A percentile compares a stretch with the other conserved stretches of the same genome.
These are phyloP conservation scores for Geosmithia putterillii DNA, from an alignment of 2,329 filamentous ascomycete species.

Conservation along the genomic window DNA sequence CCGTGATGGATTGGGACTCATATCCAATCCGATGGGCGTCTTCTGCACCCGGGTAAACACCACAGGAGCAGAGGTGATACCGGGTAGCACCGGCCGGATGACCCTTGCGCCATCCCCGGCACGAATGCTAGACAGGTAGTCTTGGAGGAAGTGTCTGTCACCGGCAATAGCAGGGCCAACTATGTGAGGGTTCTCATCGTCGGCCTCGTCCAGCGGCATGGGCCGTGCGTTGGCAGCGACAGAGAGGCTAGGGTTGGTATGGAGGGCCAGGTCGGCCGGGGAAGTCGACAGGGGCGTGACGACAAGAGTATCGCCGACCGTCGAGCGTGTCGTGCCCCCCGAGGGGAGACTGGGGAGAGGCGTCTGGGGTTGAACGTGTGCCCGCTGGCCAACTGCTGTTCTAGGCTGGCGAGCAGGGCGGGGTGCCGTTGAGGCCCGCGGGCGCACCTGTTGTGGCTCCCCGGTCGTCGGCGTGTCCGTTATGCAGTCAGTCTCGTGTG, in stretches of 20 bases:
- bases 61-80: slow-evolving; percentile 22
- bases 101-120: slow-evolving; percentile 11
- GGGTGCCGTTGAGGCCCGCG: slow-evolving; percentile 2
- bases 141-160: slow-evolving; percentile 48
- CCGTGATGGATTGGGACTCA: slow-evolving; percentile 23
- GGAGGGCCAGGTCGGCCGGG: background rate
- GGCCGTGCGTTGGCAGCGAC: slow-evolving; percentile 9
- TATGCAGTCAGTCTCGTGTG: slow-evolving; percentile 43
- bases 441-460: slow-evolving; percentile 7
- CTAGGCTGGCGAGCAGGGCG: background rate
- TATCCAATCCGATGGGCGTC: slow-evolving; percentile 27
- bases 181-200: slow-evolving; percentile 35
- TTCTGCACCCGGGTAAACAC: slow-evolving; percentile 33
- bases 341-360: background rate
- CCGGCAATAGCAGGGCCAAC: slow-evolving; percentile 46
- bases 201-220: slow-evolving; percentile 19
- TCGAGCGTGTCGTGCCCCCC: background rate
- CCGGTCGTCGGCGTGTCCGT: slow-evolving; percentile 8
- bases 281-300: background rate
- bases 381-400: background rate
- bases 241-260: background rate
- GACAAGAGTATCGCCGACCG: background rate
- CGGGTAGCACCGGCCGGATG: slow-evolving; percentile 16
- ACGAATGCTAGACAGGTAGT: slow-evolving; percentile 32
- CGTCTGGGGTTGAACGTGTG: background rate